phyloP scores from a whole-genome alignment of 495 filamentous ascomycete genomes.

The Filosporella fistucella region DNA sequence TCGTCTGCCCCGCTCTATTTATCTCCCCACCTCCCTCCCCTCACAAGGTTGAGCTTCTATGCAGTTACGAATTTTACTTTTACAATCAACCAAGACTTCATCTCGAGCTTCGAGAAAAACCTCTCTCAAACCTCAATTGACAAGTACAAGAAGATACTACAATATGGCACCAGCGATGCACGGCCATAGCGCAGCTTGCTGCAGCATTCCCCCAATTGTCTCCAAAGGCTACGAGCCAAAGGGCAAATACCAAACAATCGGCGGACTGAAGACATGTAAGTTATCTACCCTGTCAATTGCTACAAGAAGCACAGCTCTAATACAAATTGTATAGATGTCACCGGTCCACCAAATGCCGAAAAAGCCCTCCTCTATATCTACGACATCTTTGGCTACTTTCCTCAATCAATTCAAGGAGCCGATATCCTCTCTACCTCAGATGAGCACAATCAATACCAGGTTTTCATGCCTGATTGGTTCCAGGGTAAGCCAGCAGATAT shows the following conservation, averaged over 20 bases:
- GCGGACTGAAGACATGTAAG: slow-evolving; percentile 66
- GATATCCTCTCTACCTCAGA: slow-evolving; percentile 62
- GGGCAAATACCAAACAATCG: slow-evolving; percentile 59
- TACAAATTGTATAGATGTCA: slow-evolving; percentile 44
- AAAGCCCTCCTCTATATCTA: slow-evolving; percentile 59
- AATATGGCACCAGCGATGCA: slow-evolving; percentile 22
- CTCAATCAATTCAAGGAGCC: slow-evolving; percentile 65
- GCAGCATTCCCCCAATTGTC: slow-evolving; percentile 66
- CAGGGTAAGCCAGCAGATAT: slow-evolving; percentile 51
- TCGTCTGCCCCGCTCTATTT: no score
- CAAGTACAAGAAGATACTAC: slow-evolving; percentile 1
- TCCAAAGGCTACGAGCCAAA: slow-evolving; percentile 57
- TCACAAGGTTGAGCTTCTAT: no score
- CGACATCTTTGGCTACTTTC: slow-evolving; percentile 67
- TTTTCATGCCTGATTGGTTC: slow-evolving; percentile 71
- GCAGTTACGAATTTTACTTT: not conserved
- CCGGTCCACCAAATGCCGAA: slow-evolving; percentile 51
- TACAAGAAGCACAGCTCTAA: not conserved
- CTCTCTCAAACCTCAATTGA: no score
- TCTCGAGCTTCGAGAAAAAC: not conserved
- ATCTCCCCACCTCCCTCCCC: no score
- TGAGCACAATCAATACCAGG: slow-evolving; percentile 50
- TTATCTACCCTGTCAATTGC: not conserved
- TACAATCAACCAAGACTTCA: not conserved
- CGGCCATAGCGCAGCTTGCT: slow-evolving; percentile 59